Base-by-base conservation (phyloP, 208 protist species). In the Leishmania lainsoni region DNA sequence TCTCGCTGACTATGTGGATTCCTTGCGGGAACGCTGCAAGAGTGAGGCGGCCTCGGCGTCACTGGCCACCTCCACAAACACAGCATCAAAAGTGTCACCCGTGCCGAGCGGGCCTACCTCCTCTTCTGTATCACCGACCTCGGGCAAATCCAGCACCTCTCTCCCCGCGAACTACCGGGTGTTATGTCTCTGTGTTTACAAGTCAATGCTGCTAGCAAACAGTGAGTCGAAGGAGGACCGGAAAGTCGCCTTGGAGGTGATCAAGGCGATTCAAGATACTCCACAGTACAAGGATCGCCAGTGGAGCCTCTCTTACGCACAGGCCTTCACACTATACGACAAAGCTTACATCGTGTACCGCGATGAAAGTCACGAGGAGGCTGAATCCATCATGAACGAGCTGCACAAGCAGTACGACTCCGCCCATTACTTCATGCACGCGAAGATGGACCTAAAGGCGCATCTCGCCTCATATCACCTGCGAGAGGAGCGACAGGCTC, bases 391-490 rank as follows among this genome's bases (percentile, higher is more conserved):
- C 5, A 35, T 91, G 45, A 80, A 87, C 17, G 56, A 81, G 61
- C 76, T 89, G 73, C 80, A 86, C 59, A 89, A 87, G 81, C 77
- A 87, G 76, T 91, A 91, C 76, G 78, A 78, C 76, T 49, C 39
- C n/a, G 76, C 88, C 0, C 85, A 88, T 59, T 89, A 86, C 74
- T 91, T 83, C 51, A 81, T 85, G 81, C 85, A 89, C 66, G 84
- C 85, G 0, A 75, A 79, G 51, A 78, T 86, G 8, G 85, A 89
- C 71, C 73, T 81, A 12, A 84, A 83, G 56, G 82, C 84, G 22
- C 83, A 91, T 68, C 74, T 91, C 26, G 88, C 86, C 52, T 76
- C 81, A 20, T 86, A 80, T 69, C 65, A 81, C 54, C 70, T 87
- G 26, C 32, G 75, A 35, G 80, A 81, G 48, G 70, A 82, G 49